Evolutionary conservation across 2,329 filamentous ascomycete genomes (phyloP), one percentile per base, ranked within the genome.

Genomic region (Chalaropsis ovoidea): DNA sequence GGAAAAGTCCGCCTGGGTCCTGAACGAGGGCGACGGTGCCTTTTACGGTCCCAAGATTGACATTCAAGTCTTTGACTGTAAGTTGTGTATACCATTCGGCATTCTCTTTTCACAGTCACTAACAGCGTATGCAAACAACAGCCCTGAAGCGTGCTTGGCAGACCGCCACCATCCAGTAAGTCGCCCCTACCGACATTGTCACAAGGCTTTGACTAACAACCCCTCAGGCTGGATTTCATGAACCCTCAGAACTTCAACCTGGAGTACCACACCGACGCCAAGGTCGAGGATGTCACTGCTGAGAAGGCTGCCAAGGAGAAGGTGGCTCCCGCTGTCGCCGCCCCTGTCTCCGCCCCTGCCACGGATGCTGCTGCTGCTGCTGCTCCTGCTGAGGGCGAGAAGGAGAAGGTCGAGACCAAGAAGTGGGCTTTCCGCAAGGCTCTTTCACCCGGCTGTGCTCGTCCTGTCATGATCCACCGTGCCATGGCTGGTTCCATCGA

Each of bases 11-110:
- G 80, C 85, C 69, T 99, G 94, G 94, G 88, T 90, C 75, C 80
- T 96, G 63, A 96, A 97, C 76, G 88, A 90, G 68, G 94, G 93
- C 66, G 94, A 99, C 71, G 94, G 94, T 73, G 94, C 94, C 64
- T 99, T 97, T 78, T 99, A 99, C 75, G 94, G 94, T 1, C 94
- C 94, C 63, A 99, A 99, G 83, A 96, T 97, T 71, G 94, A 99
- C 72, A 94, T 99, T 73, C 95, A 90, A 68, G 92, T 99, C 72
- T 87, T 69, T 61, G 68, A 69, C 54, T 69, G 66, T 65, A 61
- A 61, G 63, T 27, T 35, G 15, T 19, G 1, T 45, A 2, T 45
- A 2, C 54, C 17, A 22, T 15, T 41, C 7, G 19, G 6, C 62
- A 92, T 35, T 63, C 39, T 11, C 7, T 39, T 19, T 22, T 3